Evolutionary conservation across 2,329 filamentous ascomycete genomes (phyloP), one percentile per base, ranked within the genome.

Genomic region (Cercospora sojina): DNA sequence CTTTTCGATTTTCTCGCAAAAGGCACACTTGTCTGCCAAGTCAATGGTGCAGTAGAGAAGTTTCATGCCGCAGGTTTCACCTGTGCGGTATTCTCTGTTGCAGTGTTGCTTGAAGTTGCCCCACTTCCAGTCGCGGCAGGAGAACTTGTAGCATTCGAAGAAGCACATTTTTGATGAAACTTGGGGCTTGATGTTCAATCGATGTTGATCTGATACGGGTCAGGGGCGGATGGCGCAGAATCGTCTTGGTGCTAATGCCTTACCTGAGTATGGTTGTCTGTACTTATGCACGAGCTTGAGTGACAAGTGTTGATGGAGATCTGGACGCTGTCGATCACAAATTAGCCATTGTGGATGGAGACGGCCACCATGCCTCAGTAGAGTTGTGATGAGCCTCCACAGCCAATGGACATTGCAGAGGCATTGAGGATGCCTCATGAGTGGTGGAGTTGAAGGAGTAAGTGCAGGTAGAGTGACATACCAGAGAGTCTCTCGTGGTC

Each of bases 31-130:
- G 64, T 86, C 86, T 51, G 79, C 73, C 62, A 90, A 84, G 66
- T 83, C 83, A 70, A 87, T 84, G 27, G 91, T 93, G 73, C 87
- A 83, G 83, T 91, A 93, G 76, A 97, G 89, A 82, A 97, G 90
- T 82, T 92, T 96, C 83, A 96, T 91, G 69, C 94, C 94, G 81
- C 94, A 98, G 41, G 94, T 97, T 84, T 98, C 94, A 75, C 94
- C 94, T 72, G 91, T 97, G 71, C 94, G 91, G 82, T 96, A 96
- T 79, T 97, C 94, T 80, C 92, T 93, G 80, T 91, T 90, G 85
- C 94, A 98, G 78, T 96, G 93, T 80, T 93, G 87, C 72, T 91
- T 89, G 83, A 97, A 97, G 82, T 90, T 90, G 72, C 92, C 91
- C 93, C 93, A 98, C 80, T 93, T 92, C 90, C 91, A 97, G 85